Base-by-base conservation (phyloP, 2,329 filamentous ascomycete species). In the Lachnellula subtilissima region DNA sequence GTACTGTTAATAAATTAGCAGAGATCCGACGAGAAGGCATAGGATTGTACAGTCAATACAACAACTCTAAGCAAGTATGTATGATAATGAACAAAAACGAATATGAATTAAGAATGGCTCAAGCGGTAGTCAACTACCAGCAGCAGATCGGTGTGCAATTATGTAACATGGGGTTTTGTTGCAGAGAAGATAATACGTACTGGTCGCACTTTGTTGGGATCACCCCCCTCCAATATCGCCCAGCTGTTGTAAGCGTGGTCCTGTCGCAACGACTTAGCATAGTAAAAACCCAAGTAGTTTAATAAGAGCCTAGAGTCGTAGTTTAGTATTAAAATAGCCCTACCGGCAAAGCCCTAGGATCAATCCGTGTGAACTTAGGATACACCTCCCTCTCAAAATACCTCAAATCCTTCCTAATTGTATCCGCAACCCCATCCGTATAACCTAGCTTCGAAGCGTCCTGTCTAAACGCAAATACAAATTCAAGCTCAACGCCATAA, bases 401-500 rank as follows among this genome's bases (percentile, higher is more conserved):
- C 14, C 17, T 28, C 11, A 65, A 12, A 15, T 60, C 22, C 45
- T 62, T 61, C 19, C 36, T 23, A 7, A 55, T 42, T 11, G 48
- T 48, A 35, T 50, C 51, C 37, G 28, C 22, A 19, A 54, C 36
- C 3, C 25, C 22, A 14, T 43, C 36, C 15, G 36, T 19, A 9
- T 14, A 4, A 4, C 50, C 45, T 17, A 65, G 59, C 11, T 45
- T 9, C 8, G 64, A 50, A 40, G 63, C 50, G 25, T 56, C 42
- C 39, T 64, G 56, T 36, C 61, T 58, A 39, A 64, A 67, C 9
- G 61, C 63, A 43, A 64, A 60, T 3, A 67, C 56, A 14, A 62
- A 60, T 49, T 66, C 65, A 23, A 67, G 35, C 56, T 66, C 63
- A 4, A 67, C 46, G 7, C 65, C 60, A 48, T 60, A 67, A 19